These are phyloP conservation scores for Xylaria curta DNA, from an alignment of 495 filamentous ascomycete genomes.

Conservation along the genomic window DNA sequence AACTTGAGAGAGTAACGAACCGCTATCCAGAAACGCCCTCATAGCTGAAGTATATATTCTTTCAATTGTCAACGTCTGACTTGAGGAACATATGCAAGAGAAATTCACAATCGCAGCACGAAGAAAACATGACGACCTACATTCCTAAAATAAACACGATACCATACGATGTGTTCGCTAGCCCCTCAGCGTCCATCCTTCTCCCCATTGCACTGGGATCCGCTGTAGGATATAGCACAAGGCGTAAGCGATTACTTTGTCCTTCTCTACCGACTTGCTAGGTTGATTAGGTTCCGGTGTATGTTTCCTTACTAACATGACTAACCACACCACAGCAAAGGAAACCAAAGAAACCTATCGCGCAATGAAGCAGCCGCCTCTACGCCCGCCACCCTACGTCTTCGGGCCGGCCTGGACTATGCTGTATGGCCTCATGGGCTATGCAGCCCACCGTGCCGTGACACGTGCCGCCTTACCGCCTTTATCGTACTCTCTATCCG, in stretches of 20 bases:
- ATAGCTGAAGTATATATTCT: not conserved
- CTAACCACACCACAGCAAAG: slow-evolving; percentile 49
- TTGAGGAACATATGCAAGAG: not conserved
- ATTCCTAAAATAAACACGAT: slow-evolving; percentile 63
- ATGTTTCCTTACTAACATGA: not conserved
- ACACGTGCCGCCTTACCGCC: slow-evolving; percentile 60
- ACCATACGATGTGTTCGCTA: slow-evolving; percentile 66
- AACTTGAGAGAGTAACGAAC: not conserved
- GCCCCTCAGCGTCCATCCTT: slow-evolving; percentile 70
- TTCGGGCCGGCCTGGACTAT: slow-evolving; percentile 88
- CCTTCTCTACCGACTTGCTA: not conserved
- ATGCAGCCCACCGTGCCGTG: slow-evolving; percentile 73
- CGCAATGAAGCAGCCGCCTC: slow-evolving; percentile 77
- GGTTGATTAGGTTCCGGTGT: not conserved
- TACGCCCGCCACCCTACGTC: slow-evolving; percentile 76
- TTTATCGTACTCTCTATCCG: slow-evolving; percentile 34
- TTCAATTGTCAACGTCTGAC: not conserved
- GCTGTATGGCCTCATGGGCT: slow-evolving; percentile 90
- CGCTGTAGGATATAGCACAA: slow-evolving; percentile 65
- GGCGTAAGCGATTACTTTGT: slow-evolving; percentile 52
- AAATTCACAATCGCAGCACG: not conserved
- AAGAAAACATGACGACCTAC: slow-evolving; percentile 68
- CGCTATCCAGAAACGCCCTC: not conserved
- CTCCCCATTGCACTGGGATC: slow-evolving; percentile 70
- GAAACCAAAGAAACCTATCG: slow-evolving; percentile 68